Percentiles rank a stretch among this genome's conserved stretches.
Conservation (phyloP, 768 basidiomycete genomes). For the Kwoniella sp. region DNA sequence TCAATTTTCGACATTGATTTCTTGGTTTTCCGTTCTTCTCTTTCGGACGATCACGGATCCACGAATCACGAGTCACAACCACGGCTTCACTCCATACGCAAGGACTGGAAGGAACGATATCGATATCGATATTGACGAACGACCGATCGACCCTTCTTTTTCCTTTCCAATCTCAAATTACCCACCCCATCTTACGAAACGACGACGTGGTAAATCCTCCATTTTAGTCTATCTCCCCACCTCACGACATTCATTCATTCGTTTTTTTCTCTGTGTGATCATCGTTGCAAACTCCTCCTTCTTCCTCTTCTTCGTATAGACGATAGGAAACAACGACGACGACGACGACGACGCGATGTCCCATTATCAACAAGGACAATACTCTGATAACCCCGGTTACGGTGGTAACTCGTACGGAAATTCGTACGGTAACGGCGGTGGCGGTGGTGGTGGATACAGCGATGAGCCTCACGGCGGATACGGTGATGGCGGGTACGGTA, state of each 20-base stretch:
- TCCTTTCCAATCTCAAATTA: too few relatives aligned
- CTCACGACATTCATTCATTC: conserved; percentile 13
- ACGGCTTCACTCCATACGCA: background rate
- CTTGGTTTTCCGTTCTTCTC: background rate
- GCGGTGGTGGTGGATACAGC: conserved; percentile 35
- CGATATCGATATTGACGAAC: conserved; percentile 6
- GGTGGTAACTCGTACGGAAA: conserved; percentile 19
- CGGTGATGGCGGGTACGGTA: conserved; percentile 29
- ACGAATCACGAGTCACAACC: background rate
- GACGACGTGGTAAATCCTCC: conserved; percentile 2
- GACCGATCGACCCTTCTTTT: too few relatives aligned
- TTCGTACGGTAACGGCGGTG: conserved; percentile 24
- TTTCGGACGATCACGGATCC: background rate
- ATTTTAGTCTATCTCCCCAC: background rate
- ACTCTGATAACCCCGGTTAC: conserved; percentile 30
- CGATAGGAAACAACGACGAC: too few relatives aligned
- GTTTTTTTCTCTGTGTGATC: background rate
- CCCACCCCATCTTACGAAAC: too few relatives aligned
- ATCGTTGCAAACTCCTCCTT: background rate
- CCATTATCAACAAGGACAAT: conserved; percentile 44
- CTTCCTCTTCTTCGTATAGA: background rate
- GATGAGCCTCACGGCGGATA: conserved; percentile 35
- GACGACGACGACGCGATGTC: conserved; percentile 26
- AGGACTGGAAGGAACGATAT: background rate
- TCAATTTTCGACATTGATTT: background rate